phyloP scores from a whole-genome alignment of 192 early-diverging fungal genomes.

The Oehlia diaphana region DNA sequence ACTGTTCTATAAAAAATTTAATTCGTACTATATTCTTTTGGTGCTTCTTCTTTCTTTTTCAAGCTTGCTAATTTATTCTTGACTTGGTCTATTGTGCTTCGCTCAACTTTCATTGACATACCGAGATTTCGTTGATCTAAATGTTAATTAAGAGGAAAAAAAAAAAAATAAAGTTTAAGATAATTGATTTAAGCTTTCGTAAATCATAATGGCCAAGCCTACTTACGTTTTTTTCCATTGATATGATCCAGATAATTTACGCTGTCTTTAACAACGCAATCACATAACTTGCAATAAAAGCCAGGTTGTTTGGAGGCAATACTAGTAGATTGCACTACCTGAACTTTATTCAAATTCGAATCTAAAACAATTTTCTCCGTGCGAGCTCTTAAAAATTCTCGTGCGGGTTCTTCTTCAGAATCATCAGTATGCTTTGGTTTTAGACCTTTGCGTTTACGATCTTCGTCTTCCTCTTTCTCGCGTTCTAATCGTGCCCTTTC shows the following conservation, averaged over 20 bases:
- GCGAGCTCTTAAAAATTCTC: constrained; percentile 37
- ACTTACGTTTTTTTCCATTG: constrained; percentile 83
- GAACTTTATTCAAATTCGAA: constrained; percentile 76
- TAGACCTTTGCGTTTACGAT: constrained; percentile 38
- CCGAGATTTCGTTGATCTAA: constrained; percentile 82
- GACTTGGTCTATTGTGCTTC: constrained; percentile 75
- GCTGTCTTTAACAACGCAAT: constrained; percentile 87
- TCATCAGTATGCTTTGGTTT: neutral
- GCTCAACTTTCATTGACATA: constrained; percentile 80
- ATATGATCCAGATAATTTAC: constrained; percentile 89
- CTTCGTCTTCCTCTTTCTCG: constrained; percentile 35
- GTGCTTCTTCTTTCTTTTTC: constrained; percentile 65
- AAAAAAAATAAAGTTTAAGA: neutral
- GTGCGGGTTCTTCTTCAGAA: neutral
- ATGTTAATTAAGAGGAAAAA: neutral
- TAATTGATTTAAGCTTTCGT: neutral
- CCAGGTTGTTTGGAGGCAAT: constrained; percentile 73
- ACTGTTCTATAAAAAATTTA: constrained; percentile 2
- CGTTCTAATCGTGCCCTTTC: constrained; percentile 35
- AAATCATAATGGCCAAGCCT: neutral
- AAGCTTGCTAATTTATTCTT: constrained; percentile 64
- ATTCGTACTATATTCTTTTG: constrained; percentile 55
- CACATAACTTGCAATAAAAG: constrained; percentile 89
- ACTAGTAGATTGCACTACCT: constrained; percentile 66
- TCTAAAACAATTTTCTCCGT: constrained; percentile 66